Conservation (phyloP, 768 basidiomycete genomes). For the Tulasnella sp. region DNA sequence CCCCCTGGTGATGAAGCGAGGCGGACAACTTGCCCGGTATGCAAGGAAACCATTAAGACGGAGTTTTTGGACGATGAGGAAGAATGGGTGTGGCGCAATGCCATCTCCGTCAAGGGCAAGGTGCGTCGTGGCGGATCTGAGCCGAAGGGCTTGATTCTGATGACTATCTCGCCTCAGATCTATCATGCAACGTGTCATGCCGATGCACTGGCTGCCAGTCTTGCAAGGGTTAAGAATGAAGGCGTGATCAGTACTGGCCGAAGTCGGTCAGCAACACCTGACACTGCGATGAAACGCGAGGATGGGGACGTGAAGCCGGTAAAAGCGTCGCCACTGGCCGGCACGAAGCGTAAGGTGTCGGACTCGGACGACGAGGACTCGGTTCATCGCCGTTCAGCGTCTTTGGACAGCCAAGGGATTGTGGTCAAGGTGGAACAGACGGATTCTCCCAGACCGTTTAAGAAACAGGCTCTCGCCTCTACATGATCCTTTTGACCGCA, state of each 20-base stretch:
- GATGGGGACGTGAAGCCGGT: neutral
- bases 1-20: conserved; percentile 84
- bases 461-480: conserved; percentile 2
- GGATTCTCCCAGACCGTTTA: conserved; percentile 3
- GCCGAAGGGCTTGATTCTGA: neutral
- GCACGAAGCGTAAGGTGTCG: neutral
- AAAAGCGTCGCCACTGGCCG: conserved; percentile 3
- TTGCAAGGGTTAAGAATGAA: conserved; percentile 37
- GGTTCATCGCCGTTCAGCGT: neutral
- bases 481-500: neutral
- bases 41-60: conserved; percentile 84
- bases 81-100: conserved; percentile 97
- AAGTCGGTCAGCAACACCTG: conserved; percentile 72
- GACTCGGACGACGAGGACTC: conserved; percentile 3
- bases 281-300: conserved; percentile 23
- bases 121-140: conserved; percentile 35
- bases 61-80: conserved; percentile 94
- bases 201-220: conserved; percentile 31
- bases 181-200: conserved; percentile 93
- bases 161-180: conserved; percentile 39
- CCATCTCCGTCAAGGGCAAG: conserved; percentile 69
- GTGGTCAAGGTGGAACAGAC: neutral
- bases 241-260: conserved; percentile 46
- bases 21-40: conserved; percentile 80
- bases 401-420: neutral